Evolutionary conservation across 345 rosid species (phyloP).

Genomic region (Eucalyptus caleyi): DNA sequence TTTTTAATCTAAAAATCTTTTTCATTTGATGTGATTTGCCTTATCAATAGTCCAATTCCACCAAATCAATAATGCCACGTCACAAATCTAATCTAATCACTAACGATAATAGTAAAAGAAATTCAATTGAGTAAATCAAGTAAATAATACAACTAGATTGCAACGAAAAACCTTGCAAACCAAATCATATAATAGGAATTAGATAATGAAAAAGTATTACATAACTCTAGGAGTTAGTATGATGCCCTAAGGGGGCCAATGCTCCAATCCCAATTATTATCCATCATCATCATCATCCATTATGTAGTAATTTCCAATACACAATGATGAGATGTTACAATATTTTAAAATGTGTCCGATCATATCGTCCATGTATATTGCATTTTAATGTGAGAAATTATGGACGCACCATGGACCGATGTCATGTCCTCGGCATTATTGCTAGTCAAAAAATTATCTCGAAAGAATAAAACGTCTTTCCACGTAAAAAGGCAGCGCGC

Average conservation of each 20-base stretch:
- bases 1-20: too few species aligned
- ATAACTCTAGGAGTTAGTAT: background rate
- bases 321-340: background rate
- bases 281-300: background rate
- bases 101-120: background rate
- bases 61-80: background rate
- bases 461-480: background rate
- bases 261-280: background rate
- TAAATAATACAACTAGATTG: background rate
- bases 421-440: background rate
- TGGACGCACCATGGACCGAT: background rate
- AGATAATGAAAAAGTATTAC: background rate
- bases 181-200: background rate
- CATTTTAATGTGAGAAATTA: background rate
- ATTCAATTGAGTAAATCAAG: background rate
- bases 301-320: background rate
- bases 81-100: background rate
- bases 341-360: background rate
- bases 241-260: background rate
- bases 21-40: background rate
- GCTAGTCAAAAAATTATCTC: background rate
- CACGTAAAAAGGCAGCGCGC: background rate
- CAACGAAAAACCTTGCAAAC: background rate
- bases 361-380: background rate
- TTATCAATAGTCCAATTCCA: background rate